phyloP scores from a whole-genome alignment of 2,329 filamentous ascomycete genomes.

The Cladophialophora carrionii region DNA sequence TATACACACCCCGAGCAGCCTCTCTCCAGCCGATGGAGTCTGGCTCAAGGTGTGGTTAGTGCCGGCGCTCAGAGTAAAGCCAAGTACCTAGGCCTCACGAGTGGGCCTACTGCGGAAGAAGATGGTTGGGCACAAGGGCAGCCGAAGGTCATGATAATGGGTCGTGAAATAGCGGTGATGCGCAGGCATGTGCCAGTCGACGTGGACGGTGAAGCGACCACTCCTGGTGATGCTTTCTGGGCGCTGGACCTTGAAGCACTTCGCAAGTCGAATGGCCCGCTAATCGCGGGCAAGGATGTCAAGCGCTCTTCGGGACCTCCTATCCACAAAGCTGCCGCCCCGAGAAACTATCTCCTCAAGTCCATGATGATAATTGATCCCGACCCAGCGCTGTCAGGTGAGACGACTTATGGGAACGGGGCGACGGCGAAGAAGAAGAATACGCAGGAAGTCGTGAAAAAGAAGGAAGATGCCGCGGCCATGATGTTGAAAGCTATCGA shows the following conservation, averaged over 20 bases:
- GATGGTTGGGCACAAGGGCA: slow-evolving; percentile 76
- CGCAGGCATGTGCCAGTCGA: slow-evolving; percentile 65
- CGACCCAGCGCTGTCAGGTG: slow-evolving; percentile 26
- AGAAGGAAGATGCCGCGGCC: slow-evolving; percentile 71
- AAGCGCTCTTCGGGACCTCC: slow-evolving; percentile 59
- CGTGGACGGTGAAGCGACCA: slow-evolving; percentile 52
- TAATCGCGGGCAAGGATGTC: slow-evolving; percentile 33
- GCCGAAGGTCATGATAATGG: slow-evolving; percentile 72
- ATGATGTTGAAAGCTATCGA: slow-evolving; percentile 72
- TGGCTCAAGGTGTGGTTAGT: slow-evolving; percentile 82
- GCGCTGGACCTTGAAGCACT: slow-evolving; percentile 62
- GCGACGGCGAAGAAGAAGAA: slow-evolving; percentile 46
- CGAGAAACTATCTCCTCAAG: slow-evolving; percentile 61
- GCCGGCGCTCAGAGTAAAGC: slow-evolving; percentile 79
- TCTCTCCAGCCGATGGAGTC: slow-evolving; percentile 76
- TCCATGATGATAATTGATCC: slow-evolving; percentile 44
- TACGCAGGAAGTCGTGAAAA: slow-evolving; percentile 60
- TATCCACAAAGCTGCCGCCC: slow-evolving; percentile 73
- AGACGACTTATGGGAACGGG: neutral
- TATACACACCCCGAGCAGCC: slow-evolving; percentile 87
- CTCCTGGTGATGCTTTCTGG: slow-evolving; percentile 55
- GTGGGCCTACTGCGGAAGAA: slow-evolving; percentile 66
- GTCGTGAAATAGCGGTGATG: slow-evolving; percentile 72
- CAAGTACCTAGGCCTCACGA: slow-evolving; percentile 71
- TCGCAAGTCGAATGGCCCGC: slow-evolving; percentile 50